Evolutionary conservation across 805 yeast species (phyloP).

Genomic region (Metschnikowia lunata): DNA sequence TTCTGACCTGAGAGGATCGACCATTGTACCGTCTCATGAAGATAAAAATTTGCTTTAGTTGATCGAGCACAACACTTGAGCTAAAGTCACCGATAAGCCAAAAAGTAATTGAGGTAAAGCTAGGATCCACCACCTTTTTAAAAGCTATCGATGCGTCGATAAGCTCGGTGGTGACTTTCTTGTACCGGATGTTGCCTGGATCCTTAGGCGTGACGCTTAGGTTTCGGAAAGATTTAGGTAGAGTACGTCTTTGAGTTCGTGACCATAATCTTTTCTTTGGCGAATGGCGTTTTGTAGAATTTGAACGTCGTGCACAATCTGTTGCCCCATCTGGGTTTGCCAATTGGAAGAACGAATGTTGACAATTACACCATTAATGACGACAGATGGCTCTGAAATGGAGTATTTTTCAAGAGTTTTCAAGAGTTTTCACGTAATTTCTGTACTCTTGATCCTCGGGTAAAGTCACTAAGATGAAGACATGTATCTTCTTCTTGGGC

Average conservation of each 20-base stretch:
- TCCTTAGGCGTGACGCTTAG: conserved; percentile 33
- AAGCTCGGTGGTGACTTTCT: conserved; percentile 25
- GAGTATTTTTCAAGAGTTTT: conserved; percentile 30
- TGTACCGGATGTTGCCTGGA: conserved; percentile 30
- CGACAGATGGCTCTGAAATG: conserved; percentile 46
- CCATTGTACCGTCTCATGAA: conserved; percentile 19
- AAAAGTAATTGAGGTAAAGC: conserved; percentile 43
- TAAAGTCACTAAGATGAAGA: conserved; percentile 19
- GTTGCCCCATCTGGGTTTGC: conserved; percentile 51
- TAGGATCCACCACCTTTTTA: conserved; percentile 9
- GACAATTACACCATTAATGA: conserved; percentile 70
- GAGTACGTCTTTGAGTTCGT: conserved; percentile 36
- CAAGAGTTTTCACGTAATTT: conserved; percentile 20
- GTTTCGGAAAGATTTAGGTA: conserved; percentile 46
- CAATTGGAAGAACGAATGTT: conserved; percentile 48
- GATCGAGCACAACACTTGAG: conserved; percentile 33
- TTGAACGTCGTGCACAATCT: conserved; percentile 50
- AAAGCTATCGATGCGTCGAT: conserved; percentile 22
- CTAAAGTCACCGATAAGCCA: conserved; percentile 61
- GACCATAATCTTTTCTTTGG: conserved; percentile 22
- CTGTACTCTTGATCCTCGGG: conserved; percentile 17
- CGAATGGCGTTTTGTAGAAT: conserved; percentile 25
- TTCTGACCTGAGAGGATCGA: conserved; percentile 34
- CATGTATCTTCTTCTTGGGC: conserved; percentile 23
- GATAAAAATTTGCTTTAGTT: conserved; percentile 38